Evolutionary conservation across 768 basidiomycete species (phyloP).

Genomic region (Leccinum aurantiacum): DNA sequence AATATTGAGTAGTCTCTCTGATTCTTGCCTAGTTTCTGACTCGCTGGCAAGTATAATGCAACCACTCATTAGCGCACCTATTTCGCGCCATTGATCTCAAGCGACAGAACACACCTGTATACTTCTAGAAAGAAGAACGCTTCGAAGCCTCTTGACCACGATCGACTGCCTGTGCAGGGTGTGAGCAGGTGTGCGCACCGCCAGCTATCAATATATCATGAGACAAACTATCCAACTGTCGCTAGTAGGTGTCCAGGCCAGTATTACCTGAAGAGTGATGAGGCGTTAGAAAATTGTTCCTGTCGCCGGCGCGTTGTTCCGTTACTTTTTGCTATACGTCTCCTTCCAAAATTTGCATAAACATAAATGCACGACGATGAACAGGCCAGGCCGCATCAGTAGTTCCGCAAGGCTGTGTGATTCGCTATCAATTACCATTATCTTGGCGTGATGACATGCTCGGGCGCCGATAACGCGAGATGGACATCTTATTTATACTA

Average conservation of each 20-base stretch:
- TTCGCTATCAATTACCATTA: neutral
- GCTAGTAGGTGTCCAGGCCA: neutral
- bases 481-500: neutral
- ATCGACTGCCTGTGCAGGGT: neutral
- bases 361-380: neutral
- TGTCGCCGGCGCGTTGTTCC: neutral
- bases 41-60: neutral
- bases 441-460: neutral
- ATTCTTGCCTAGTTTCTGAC: neutral
- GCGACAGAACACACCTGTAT: too few species aligned
- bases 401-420: neutral
- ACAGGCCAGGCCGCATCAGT: neutral
- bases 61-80: neutral
- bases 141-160: too few species aligned
- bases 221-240: too few species aligned
- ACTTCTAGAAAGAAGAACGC: too few species aligned
- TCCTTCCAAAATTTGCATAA: neutral
- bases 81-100: too few species aligned
- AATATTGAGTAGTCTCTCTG: slow-evolving; percentile 8
- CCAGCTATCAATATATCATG: neutral
- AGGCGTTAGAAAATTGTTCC: neutral
- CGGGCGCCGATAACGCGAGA: neutral
- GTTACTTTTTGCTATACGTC: neutral
- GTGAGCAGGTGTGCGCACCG: neutral
- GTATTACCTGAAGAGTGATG: neutral